Evolutionary conservation across 1,284 basidiomycete species (phyloP).

Genomic region (Polyporus tsugae): DNA sequence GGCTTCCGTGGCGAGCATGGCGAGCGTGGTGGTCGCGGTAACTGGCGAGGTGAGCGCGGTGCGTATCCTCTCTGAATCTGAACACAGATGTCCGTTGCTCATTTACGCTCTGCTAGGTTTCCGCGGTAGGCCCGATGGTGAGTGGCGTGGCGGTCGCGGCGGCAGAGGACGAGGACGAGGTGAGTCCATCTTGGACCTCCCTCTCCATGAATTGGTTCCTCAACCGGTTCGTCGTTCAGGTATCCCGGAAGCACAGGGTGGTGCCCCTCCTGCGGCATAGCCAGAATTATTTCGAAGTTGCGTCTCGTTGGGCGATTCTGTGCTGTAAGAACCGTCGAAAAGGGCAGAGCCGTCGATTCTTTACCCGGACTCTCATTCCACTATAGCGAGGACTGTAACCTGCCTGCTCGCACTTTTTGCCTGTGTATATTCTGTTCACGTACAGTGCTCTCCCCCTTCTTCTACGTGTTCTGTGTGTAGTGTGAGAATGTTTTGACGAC

Average conservation of each 20-base stretch:
- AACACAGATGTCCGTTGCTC: background rate
- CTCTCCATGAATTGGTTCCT: background rate
- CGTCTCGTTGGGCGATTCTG: background rate
- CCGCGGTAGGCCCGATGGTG: slow-evolving; percentile 47
- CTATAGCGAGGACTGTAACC: slow-evolving; percentile 23
- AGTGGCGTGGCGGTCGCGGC: slow-evolving; percentile 52
- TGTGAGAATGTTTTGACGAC: slow-evolving; percentile 1
- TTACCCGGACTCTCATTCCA: slow-evolving; percentile 23
- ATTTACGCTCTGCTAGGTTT: slow-evolving; percentile 37
- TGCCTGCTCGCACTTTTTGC: slow-evolving; percentile 16
- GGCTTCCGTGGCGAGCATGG: slow-evolving; percentile 34
- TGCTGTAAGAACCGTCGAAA: slow-evolving; percentile 13
- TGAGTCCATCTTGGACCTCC: slow-evolving; percentile 21
- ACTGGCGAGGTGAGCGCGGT: slow-evolving; percentile 40
- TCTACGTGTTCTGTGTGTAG: background rate
- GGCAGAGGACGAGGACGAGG: slow-evolving; percentile 54
- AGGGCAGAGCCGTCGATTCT: slow-evolving; percentile 18
- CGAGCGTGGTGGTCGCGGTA: slow-evolving; percentile 33
- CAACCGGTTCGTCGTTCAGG: slow-evolving; percentile 16
- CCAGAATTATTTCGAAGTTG: background rate
- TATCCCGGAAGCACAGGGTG: slow-evolving; percentile 32
- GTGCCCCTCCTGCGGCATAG: slow-evolving; percentile 30
- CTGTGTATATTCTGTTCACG: slow-evolving; percentile 11
- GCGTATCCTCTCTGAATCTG: slow-evolving; percentile 15
- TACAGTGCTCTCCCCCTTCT: slow-evolving; percentile 15